Percentiles rank a stretch among this genome's conserved stretches.
Evolutionary conservation across 2,329 filamentous ascomycete genomes (phyloP).

Genomic region (Penicillium hordei): DNA sequence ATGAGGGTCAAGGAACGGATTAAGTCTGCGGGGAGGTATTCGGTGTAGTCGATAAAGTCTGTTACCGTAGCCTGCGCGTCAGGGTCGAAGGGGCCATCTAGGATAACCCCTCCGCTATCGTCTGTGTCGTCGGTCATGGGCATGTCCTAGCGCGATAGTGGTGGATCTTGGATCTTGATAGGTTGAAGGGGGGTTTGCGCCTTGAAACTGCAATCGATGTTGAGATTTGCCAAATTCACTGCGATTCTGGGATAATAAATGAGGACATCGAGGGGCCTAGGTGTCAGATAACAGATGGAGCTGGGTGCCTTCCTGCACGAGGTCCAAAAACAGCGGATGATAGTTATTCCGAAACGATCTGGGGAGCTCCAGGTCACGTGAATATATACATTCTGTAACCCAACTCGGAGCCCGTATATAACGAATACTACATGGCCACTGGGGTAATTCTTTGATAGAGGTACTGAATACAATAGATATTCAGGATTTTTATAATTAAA

Average conservation of each 20-base stretch:
- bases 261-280: slow-evolving; percentile 18
- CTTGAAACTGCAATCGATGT: not conserved
- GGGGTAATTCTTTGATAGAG: too few relatives aligned
- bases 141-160: slow-evolving; percentile 15
- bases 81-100: slow-evolving; percentile 57
- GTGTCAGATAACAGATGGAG: slow-evolving; percentile 12
- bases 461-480: too few relatives aligned
- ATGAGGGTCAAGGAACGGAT: slow-evolving; percentile 64
- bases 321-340: slow-evolving; percentile 1
- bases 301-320: slow-evolving; percentile 11
- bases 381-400: too few relatives aligned
- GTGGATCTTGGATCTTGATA: not conserved
- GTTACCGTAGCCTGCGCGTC: slow-evolving; percentile 66
- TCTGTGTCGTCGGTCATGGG: slow-evolving; percentile 45
- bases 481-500: too few relatives aligned
- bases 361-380: slow-evolving; percentile 1
- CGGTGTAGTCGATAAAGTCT: slow-evolving; percentile 68
- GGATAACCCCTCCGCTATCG: slow-evolving; percentile 44
- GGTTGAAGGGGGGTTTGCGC: not conserved
- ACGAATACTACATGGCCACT: not conserved
- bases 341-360: not conserved
- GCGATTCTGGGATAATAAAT: not conserved
- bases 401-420: not conserved
- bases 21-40: slow-evolving; percentile 66
- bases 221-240: not conserved